Percentiles rank a stretch among this genome's conserved stretches.
Conservation (phyloP, 805 yeast species). For the Candida loeiensis region DNA sequence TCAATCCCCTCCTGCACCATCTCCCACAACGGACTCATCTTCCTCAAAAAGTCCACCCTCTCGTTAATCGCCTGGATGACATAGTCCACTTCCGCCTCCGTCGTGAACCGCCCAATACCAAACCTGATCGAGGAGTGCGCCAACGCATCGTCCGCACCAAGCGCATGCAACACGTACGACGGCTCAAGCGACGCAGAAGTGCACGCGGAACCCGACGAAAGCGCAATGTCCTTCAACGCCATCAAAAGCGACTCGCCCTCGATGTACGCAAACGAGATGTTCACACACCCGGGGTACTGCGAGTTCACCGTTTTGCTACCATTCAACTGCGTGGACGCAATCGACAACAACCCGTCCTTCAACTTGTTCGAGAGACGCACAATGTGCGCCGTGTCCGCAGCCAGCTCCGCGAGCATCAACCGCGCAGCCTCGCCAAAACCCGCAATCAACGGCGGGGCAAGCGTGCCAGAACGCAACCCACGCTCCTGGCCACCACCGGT, state of each 20-base stretch:
- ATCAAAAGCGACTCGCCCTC: conserved; percentile 96
- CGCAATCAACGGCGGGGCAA: conserved; percentile 92
- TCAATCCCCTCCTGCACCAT: conserved; percentile 99
- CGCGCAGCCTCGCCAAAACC: conserved; percentile 98
- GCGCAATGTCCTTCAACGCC: conserved; percentile 96
- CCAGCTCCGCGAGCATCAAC: conserved; percentile 68
- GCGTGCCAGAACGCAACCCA: conserved; percentile 94
- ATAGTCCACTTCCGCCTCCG: conserved; percentile 93
- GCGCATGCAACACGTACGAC: conserved; percentile 90
- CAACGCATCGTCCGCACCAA: conserved; percentile 96
- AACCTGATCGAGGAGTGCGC: conserved; percentile 98
- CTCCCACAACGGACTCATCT: conserved; percentile 95
- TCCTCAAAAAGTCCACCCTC: conserved; percentile 87
- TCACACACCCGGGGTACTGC: conserved; percentile 89
- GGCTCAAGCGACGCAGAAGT: conserved; percentile 98
- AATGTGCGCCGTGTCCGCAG: conserved; percentile 70
- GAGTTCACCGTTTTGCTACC: conserved; percentile 58
- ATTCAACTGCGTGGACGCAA: conserved; percentile 86
- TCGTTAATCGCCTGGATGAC: conserved; percentile 84
- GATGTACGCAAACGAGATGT: conserved; percentile 92
- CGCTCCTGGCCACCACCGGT: conserved; percentile 99
- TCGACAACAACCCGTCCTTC: conserved; percentile 64
- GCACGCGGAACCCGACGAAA: conserved; percentile 96
- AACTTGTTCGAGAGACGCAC: conserved; percentile 67
- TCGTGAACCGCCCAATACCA: conserved; percentile 95